A percentile compares a stretch with the other conserved stretches of the same genome.
Conservation (phyloP, 176 grass and related monocot genomes). For the Zoysia japonica region DNA sequence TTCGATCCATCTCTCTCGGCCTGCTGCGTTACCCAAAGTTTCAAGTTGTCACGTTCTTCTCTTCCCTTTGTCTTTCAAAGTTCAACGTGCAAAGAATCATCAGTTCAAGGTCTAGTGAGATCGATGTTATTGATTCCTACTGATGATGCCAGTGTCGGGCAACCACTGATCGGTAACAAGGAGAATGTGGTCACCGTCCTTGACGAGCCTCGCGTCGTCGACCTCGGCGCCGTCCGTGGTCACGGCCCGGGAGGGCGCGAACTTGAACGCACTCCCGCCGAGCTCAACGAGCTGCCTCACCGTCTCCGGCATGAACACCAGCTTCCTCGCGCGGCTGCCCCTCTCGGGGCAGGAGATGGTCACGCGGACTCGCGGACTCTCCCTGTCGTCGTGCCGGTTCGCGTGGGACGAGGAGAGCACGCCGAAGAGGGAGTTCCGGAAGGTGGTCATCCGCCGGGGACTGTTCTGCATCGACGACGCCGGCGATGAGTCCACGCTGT, state of each 20-base stretch:
- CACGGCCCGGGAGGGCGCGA: constrained; percentile 45
- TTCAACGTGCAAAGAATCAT: too few relatives aligned
- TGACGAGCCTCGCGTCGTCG: constrained; percentile 62
- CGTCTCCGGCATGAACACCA: constrained; percentile 68
- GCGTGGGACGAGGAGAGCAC: constrained; percentile 48
- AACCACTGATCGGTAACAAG: constrained; percentile 43
- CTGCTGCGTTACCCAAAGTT: too few relatives aligned
- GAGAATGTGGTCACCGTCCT: constrained; percentile 69
- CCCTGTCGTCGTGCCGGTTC: constrained; percentile 21
- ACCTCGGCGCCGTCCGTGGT: constrained; percentile 59
- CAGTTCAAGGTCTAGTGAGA: too few relatives aligned
- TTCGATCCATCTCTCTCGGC: too few relatives aligned
- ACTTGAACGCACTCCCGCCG: constrained; percentile 49
- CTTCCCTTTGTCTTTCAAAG: too few relatives aligned
- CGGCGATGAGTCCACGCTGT: constrained; percentile 7
- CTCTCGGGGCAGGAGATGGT: constrained; percentile 63
- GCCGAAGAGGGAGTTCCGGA: constrained; percentile 78
- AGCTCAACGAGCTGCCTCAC: constrained; percentile 58
- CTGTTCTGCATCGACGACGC: constrained; percentile 1
- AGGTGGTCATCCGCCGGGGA: constrained; percentile 43
- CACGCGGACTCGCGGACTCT: constrained; percentile 16
- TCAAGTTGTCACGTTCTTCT: too few relatives aligned
- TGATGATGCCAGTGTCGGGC: not conserved
- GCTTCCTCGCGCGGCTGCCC: constrained; percentile 32
- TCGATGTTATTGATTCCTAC: not conserved